These are phyloP conservation scores for Eucalyptus tenuipes DNA, from an alignment of 345 rosid species.

Conservation along the genomic window DNA sequence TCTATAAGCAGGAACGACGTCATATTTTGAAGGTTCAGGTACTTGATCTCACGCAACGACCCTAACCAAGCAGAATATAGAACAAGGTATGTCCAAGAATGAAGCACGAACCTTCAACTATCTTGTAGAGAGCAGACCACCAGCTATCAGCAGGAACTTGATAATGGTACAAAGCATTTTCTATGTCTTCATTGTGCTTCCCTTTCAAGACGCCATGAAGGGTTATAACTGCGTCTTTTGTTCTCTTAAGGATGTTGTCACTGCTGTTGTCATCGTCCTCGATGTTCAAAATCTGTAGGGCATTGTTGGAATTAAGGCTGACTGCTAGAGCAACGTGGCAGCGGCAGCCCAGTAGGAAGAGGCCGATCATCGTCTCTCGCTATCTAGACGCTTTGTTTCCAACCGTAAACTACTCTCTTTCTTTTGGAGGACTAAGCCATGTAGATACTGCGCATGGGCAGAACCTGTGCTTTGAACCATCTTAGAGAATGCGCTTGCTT, in stretches of 20 bases:
- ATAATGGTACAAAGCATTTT: constrained; percentile 25
- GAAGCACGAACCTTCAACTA: constrained; percentile 59
- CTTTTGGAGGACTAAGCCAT: constrained; percentile 32
- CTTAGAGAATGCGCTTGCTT: constrained; percentile 38
- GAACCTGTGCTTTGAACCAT: constrained; percentile 78
- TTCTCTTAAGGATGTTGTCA: constrained; percentile 47
- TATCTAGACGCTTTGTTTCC: neutral
- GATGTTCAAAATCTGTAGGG: constrained; percentile 40
- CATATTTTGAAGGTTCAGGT: neutral
- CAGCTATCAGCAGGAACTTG: constrained; percentile 59
- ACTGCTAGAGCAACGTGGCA: constrained; percentile 58
- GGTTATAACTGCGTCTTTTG: constrained; percentile 43
- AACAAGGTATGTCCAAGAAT: neutral
- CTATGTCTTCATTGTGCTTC: constrained; percentile 57
- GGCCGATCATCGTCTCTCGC: constrained; percentile 28
- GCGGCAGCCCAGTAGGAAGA: constrained; percentile 86
- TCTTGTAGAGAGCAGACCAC: constrained; percentile 79
- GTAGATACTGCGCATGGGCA: constrained; percentile 60
- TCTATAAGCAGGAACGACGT: neutral
- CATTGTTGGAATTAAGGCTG: constrained; percentile 59
- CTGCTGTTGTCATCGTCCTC: constrained; percentile 45
- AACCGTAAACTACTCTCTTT: constrained; percentile 5
- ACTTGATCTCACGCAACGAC: neutral
- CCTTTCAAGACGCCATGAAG: constrained; percentile 67
- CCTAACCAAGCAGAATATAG: too few relatives aligned